Conservation (phyloP, 345 rosid genomes). For the Salix purpurea region DNA sequence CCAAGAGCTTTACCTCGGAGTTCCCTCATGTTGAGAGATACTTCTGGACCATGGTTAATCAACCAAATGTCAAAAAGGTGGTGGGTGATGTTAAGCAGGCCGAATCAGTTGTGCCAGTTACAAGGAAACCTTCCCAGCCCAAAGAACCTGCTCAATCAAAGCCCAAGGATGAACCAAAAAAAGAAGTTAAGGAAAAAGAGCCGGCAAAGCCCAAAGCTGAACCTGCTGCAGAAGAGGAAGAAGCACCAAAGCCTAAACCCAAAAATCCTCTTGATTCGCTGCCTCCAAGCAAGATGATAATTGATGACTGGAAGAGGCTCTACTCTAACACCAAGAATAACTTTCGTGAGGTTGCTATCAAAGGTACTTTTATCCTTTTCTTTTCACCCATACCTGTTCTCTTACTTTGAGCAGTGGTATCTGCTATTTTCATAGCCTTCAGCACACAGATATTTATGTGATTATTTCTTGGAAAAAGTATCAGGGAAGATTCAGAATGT, state of each 20-base stretch:
- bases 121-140: slow-evolving; percentile 60
- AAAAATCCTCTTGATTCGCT: slow-evolving; percentile 93
- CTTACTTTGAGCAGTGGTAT: background rate
- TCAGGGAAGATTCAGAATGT: background rate
- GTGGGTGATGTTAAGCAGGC: slow-evolving; percentile 83
- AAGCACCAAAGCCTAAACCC: slow-evolving; percentile 50
- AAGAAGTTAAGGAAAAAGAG: slow-evolving; percentile 62
- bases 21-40: slow-evolving; percentile 97
- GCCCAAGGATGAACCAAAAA: slow-evolving; percentile 61
- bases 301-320: slow-evolving; percentile 98
- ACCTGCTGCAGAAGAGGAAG: slow-evolving; percentile 34
- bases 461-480: background rate
- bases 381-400: too few species aligned
- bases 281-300: slow-evolving; percentile 88
- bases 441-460: background rate
- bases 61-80: slow-evolving; percentile 78
- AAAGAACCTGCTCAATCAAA: slow-evolving; percentile 65
- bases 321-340: slow-evolving; percentile 93
- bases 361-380: slow-evolving; percentile 43
- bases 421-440: background rate
- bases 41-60: slow-evolving; percentile 95
- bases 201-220: slow-evolving; percentile 64
- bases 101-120: slow-evolving; percentile 52
- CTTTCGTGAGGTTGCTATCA: slow-evolving; percentile 93
- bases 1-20: slow-evolving; percentile 74